Percentiles rank a stretch among this genome's conserved stretches.
phyloP scores from a whole-genome alignment of 106 monocot genomes.

The Dioscorea alata region DNA sequence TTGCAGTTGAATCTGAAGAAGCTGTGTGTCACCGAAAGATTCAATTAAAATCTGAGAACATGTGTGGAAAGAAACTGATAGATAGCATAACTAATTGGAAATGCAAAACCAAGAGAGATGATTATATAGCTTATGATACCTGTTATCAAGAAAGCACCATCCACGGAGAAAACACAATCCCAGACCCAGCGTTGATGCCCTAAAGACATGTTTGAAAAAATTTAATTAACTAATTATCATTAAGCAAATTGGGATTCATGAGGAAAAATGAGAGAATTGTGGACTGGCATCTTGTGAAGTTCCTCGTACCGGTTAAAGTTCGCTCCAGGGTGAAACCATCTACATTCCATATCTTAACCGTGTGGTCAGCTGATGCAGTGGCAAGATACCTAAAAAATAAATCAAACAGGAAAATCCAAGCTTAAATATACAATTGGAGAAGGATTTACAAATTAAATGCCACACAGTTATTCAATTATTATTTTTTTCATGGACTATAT shows the following conservation, averaged over 20 bases:
- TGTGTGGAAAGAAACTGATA: too few species aligned
- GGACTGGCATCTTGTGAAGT: not conserved
- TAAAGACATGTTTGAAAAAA: constrained; percentile 9
- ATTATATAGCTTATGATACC: constrained; percentile 25
- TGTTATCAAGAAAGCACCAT: constrained; percentile 96
- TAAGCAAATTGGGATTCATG: not conserved
- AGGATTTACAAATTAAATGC: too few species aligned
- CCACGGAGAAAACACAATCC: constrained; percentile 97
- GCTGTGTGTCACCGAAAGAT: constrained; percentile 33
- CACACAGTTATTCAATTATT: too few species aligned
- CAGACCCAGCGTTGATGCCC: constrained; percentile 97
- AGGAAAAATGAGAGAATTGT: too few species aligned
- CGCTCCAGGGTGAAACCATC: constrained; percentile 87
- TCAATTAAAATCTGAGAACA: not conserved
- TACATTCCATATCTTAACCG: constrained; percentile 98
- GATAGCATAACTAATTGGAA: too few species aligned
- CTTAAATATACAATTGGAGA: too few species aligned
- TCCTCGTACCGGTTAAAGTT: constrained; percentile 59
- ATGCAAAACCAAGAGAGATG: too few species aligned
- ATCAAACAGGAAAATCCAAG: not conserved
- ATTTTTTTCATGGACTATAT: too few species aligned
- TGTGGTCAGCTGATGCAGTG: constrained; percentile 91
- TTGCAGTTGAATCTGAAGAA: constrained; percentile 86
- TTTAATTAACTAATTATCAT: not conserved
- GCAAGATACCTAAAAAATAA: constrained; percentile 60